These are phyloP conservation scores for Metarhizium humberi DNA, from an alignment of 2,329 filamentous ascomycete genomes.

Conservation along the genomic window DNA sequence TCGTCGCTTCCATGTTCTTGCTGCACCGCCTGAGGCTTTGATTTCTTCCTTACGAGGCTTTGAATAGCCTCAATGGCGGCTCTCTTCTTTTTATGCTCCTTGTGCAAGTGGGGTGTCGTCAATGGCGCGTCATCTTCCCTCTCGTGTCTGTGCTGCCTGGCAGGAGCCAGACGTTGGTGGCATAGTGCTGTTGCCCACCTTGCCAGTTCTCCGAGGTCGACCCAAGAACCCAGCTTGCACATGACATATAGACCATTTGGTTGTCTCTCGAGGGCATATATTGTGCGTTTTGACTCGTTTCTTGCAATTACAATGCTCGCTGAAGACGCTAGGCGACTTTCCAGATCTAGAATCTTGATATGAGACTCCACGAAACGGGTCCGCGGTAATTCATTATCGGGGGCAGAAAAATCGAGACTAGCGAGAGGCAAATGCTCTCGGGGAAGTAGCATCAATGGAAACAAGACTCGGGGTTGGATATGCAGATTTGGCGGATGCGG, in stretches of 20 bases:
- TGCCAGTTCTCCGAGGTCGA: slow-evolving; percentile 47
- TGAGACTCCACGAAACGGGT: slow-evolving; percentile 51
- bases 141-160: slow-evolving; percentile 9
- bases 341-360: slow-evolving; percentile 54
- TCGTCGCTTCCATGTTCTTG: slow-evolving; percentile 19
- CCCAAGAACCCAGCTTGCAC: slow-evolving; percentile 59
- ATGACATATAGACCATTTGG: slow-evolving; percentile 52
- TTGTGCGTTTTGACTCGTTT: slow-evolving; percentile 40
- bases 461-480: slow-evolving; percentile 43
- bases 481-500: slow-evolving; percentile 45
- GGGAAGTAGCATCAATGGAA: slow-evolving; percentile 53
- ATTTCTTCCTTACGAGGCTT: slow-evolving; percentile 46
- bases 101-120: slow-evolving; percentile 37
- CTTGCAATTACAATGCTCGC: slow-evolving; percentile 53
- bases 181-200: slow-evolving; percentile 34
- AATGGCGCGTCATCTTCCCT: slow-evolving; percentile 15
- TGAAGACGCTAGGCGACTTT: slow-evolving; percentile 45
- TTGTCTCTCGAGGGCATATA: slow-evolving; percentile 60
- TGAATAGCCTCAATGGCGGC: slow-evolving; percentile 56
- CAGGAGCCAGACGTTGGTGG: slow-evolving; percentile 18
- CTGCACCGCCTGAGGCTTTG: slow-evolving; percentile 34
- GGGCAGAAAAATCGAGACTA: slow-evolving; percentile 46
- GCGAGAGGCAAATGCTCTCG: slow-evolving; percentile 53
- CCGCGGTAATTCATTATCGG: slow-evolving; percentile 39
- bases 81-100: slow-evolving; percentile 43